Evolutionary conservation across 345 rosid species (phyloP), one percentile per base, ranked within the genome.

Genomic region (Draba incana): DNA sequence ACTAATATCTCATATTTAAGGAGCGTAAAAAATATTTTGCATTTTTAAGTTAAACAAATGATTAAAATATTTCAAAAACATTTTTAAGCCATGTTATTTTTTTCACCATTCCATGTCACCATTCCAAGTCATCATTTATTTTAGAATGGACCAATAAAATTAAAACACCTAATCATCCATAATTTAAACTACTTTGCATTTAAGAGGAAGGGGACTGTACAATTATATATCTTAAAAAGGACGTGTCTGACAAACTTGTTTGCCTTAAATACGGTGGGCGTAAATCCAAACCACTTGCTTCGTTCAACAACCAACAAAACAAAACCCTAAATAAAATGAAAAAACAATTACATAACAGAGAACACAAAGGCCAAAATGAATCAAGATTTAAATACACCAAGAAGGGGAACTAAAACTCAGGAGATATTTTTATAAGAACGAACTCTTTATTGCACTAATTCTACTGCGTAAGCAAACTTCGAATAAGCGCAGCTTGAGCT

Each of bases 401-500:
- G 24, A 31, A 35, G 23, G 3, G 47, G 5, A 27, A 39, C 10
- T 53, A 23, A 49, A 64, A 42, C 45, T 39, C 3, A 3, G 10
- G 49, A 39, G 6, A 30, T 1, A 4, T 31, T 6, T 31, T 3
- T 31, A 13, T 10, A n/a, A 12, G 7, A 16, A 53, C 1, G 23
- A 15, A 35, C 28, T 45, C 1, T 60, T 28, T 48, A 25, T 2
- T 27, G 31, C 24, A 56, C 25, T 24, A 57, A 46, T 48, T 41
- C 54, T 54, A 80, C 79, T 76, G 76, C 87, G 80, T 81, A 44
- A 88, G 82, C 75, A 92, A 81, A 73, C 85, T 85, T 79, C 96
- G 85, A 63, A 89, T 82, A 20, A 92, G 81, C 62, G 84, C 89
- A 13, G 96, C 96, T 63, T 92, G 88, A 37, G 81, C 86, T 54